A percentile compares a stretch with the other conserved stretches of the same genome.
Conservation (phyloP, 306 rosid species). For the Fragaria iinumae region DNA sequence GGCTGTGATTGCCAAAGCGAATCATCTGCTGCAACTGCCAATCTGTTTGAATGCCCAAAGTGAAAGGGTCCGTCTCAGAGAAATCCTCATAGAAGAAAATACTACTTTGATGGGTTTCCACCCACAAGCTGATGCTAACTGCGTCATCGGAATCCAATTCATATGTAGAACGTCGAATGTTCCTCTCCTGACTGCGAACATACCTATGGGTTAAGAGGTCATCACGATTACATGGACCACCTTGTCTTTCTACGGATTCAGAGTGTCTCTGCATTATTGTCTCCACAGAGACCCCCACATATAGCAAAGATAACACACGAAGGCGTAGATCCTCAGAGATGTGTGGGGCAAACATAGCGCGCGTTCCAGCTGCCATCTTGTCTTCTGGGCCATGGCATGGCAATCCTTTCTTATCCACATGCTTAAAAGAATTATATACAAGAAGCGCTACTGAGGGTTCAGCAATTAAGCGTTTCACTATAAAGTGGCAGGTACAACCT, state of each 20-base stretch:
- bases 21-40: too few relatives aligned
- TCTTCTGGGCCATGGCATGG: slow-evolving; percentile 98
- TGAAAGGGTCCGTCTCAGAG: too few relatives aligned
- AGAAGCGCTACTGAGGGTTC: too few relatives aligned
- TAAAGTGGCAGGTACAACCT: too few relatives aligned
- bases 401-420: slow-evolving; percentile 77
- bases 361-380: slow-evolving; percentile 77
- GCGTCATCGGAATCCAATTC: too few relatives aligned
- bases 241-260: slow-evolving; percentile 81
- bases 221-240: slow-evolving; percentile 89
- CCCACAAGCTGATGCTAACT: too few relatives aligned
- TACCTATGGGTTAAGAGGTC: slow-evolving; percentile 87
- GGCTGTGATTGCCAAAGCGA: too few relatives aligned
- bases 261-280: slow-evolving; percentile 93
- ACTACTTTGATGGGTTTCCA: too few relatives aligned
- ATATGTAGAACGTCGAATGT: slow-evolving; percentile 69
- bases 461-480: too few relatives aligned
- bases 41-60: too few relatives aligned
- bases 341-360: slow-evolving; percentile 89
- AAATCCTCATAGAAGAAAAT: too few relatives aligned
- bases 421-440: slow-evolving; percentile 76
- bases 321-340: slow-evolving; percentile 88
- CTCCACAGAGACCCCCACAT: slow-evolving; percentile 93
- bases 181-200: slow-evolving; percentile 90
- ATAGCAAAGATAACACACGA: slow-evolving; percentile 70